A percentile compares a stretch with the other conserved stretches of the same genome.
phyloP scores from a whole-genome alignment of 306 rosid species.

The Acacia confusa region DNA sequence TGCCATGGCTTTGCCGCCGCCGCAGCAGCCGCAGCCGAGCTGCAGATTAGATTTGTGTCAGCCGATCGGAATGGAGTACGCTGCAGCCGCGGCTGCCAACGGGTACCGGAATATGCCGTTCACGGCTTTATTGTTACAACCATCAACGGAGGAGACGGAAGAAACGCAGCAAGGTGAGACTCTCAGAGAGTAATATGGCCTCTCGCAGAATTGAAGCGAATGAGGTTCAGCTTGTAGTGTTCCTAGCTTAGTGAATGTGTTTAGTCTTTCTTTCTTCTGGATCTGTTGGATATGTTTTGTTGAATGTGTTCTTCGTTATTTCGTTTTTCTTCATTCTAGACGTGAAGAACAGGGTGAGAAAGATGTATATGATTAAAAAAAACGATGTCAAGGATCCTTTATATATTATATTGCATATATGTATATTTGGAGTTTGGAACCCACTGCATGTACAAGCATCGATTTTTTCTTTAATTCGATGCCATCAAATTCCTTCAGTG shows the following conservation, averaged over 20 bases:
- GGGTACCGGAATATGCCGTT: constrained; percentile 79
- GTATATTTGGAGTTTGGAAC: neutral
- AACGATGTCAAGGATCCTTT: constrained; percentile 16
- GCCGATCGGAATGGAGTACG: constrained; percentile 53
- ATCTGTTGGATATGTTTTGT: neutral
- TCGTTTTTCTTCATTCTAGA: neutral
- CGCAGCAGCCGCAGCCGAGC: constrained; percentile 53
- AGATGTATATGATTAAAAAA: constrained; percentile 39
- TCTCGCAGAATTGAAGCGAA: neutral
- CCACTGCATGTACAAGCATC: neutral
- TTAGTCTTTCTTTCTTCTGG: neutral
- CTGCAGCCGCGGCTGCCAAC: constrained; percentile 24
- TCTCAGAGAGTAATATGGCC: constrained; percentile 42
- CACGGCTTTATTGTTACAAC: constrained; percentile 79
- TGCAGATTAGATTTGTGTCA: constrained; percentile 65
- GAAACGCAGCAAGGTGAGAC: constrained; percentile 53
- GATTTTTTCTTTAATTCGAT: neutral
- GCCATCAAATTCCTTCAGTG: neutral
- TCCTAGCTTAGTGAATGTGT: neutral
- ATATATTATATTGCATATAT: constrained; percentile 4
- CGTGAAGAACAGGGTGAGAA: neutral
- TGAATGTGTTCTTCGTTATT: neutral
- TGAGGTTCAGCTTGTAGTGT: neutral
- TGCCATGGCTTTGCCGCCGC: constrained; percentile 32
- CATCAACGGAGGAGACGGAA: constrained; percentile 49